These are phyloP conservation scores for Myxozyma neotropica DNA, from an alignment of 805 yeast genomes.

Conservation along the genomic window DNA sequence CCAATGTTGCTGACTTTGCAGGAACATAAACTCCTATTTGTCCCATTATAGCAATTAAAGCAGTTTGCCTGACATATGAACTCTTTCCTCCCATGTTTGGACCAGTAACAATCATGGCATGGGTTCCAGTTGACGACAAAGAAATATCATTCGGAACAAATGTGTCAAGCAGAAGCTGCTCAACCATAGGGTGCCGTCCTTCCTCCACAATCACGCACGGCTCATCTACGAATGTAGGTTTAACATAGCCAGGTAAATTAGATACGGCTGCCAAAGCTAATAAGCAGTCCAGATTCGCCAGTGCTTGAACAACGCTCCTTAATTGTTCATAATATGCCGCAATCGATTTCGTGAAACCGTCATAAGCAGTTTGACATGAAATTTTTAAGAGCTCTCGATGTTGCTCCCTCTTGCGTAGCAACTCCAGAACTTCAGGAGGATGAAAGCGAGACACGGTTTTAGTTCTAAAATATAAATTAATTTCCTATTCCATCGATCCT, in stretches of 20 bases:
- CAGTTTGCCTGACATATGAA: slow-evolving; percentile 72
- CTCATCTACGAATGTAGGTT: slow-evolving; percentile 53
- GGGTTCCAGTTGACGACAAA: slow-evolving; percentile 51
- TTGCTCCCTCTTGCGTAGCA: slow-evolving; percentile 60
- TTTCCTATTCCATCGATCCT: neutral
- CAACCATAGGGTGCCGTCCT: slow-evolving; percentile 71
- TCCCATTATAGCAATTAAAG: slow-evolving; percentile 68
- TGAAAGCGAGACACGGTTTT: slow-evolving; percentile 69
- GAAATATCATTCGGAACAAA: slow-evolving; percentile 70
- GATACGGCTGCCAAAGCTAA: slow-evolving; percentile 67
- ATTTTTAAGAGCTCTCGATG: slow-evolving; percentile 57
- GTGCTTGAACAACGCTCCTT: slow-evolving; percentile 48
- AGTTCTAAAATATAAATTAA: slow-evolving; percentile 43
- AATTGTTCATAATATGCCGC: slow-evolving; percentile 46
- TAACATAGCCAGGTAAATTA: slow-evolving; percentile 49
- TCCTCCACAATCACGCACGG: slow-evolving; percentile 55
- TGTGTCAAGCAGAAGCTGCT: slow-evolving; percentile 46
- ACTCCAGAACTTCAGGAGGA: slow-evolving; percentile 57
- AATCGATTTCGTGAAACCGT: slow-evolving; percentile 46
- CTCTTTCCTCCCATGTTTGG: slow-evolving; percentile 83
- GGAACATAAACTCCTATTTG: slow-evolving; percentile 81
- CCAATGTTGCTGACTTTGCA: slow-evolving; percentile 59
- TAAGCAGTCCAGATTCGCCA: slow-evolving; percentile 67
- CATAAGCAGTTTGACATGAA: slow-evolving; percentile 54
- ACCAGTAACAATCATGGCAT: slow-evolving; percentile 73